A percentile compares a stretch with the other conserved stretches of the same genome.
These are phyloP conservation scores for Marasmius tenuissimus DNA, from an alignment of 1,284 basidiomycete genomes.

Conservation along the genomic window DNA sequence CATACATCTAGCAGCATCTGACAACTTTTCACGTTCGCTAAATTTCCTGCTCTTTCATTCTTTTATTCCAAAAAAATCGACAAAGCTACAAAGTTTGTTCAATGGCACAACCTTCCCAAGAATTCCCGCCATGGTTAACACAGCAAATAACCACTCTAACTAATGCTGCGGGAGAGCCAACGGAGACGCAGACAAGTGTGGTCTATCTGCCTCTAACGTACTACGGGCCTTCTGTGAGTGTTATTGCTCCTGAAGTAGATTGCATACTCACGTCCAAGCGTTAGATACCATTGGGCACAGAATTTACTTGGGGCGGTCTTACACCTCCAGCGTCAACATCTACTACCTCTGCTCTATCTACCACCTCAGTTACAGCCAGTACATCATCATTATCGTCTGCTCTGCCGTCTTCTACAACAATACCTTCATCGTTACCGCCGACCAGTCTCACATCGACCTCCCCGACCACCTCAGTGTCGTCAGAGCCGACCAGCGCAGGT, in stretches of 20 bases:
- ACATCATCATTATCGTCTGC: constrained; percentile 14
- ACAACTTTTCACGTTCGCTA: no score
- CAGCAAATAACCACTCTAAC: constrained; percentile 49
- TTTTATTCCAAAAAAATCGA: no score
- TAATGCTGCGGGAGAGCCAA: constrained; percentile 46
- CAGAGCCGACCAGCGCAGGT: constrained; percentile 4
- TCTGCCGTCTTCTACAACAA: constrained; percentile 16
- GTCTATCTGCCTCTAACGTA: constrained; percentile 67
- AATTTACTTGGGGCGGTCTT: constrained; percentile 53
- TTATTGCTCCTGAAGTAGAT: neutral
- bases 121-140: constrained; percentile 66
- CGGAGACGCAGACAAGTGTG: constrained; percentile 51
- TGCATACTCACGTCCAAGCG: neutral
- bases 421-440: constrained; percentile 22
- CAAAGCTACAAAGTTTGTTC: no score
- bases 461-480: constrained; percentile 8
- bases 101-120: constrained; percentile 61
- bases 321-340: constrained; percentile 40
- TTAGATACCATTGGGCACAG: constrained; percentile 21
- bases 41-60: no score
- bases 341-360: constrained; percentile 21
- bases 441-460: constrained; percentile 20
- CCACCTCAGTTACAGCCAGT: constrained; percentile 15
- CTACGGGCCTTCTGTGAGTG: constrained; percentile 71
- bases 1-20: no score